Evolutionary conservation across 2,329 filamentous ascomycete species (phyloP), one percentile per base, ranked within the genome.

Genomic region (Phyllosticta citribraziliensis): DNA sequence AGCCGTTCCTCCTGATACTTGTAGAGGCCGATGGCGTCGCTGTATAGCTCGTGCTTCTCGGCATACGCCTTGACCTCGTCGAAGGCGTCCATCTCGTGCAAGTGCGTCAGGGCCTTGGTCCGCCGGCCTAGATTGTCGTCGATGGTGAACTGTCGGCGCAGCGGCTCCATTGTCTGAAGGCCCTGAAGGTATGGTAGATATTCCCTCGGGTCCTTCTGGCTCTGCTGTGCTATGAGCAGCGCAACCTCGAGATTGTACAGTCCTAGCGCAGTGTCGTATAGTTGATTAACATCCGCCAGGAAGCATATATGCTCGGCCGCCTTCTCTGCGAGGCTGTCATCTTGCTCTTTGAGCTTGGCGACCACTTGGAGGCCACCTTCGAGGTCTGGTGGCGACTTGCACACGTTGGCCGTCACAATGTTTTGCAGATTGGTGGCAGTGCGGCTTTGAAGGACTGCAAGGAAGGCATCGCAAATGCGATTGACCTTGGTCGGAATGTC

Each of bases 301-400:
- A 99, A 99, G 79, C 91, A 97, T 63, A 99, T 97, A 70, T 99
- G 94, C 71, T 97, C 91, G 22, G 97, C 88, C 0, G 93, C 93
- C 72, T 87, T 88, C 66, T 97, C 93, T 0, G 91, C 90, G 66
- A 92, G 80, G 52, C 84, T 52, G 24, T 52, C 79, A 56, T 88
- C 84, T 66, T 87, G 82, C 60, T 82, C 80, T 67, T 81, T 78
- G 40, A 99, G 77, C 59, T 86, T 82, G 3, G 90, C 87, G 35
- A 97, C 89, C 33, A 97, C 84, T 2, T 77, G 77, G 57, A 99
- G 79, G 2, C 91, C 94, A 63, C 93, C 87, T 62, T 95, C 89
- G 0, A 97, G 82, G 57, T 96, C 93, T 6, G 94, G 91, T 0
- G 94, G 94, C 3, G 80, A 84, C 73, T 97, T 99, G 82, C 91